phyloP scores from a whole-genome alignment of 352 stramenopile species.

The Globisporangium echinulatum region DNA sequence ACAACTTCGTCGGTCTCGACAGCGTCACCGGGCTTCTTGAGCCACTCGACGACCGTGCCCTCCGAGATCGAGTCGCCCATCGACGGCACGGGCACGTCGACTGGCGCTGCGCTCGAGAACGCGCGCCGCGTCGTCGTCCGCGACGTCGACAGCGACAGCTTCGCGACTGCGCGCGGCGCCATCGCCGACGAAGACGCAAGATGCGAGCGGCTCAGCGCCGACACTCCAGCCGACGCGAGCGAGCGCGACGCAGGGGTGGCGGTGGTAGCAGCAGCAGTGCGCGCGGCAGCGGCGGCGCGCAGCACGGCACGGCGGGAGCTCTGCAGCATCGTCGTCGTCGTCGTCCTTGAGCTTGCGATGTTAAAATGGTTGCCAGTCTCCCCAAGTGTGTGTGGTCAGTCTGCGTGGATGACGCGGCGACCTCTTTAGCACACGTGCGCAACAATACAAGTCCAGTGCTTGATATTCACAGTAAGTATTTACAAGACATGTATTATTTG shows the following conservation, averaged over 20 bases:
- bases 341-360: background rate
- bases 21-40: slow-evolving; percentile 86
- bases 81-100: slow-evolving; percentile 70
- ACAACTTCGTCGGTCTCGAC: slow-evolving; percentile 94
- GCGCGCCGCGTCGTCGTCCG: slow-evolving; percentile 19
- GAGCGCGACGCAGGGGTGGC: slow-evolving; percentile 5
- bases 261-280: slow-evolving; percentile 17
- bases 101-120: slow-evolving; percentile 17
- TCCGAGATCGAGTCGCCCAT: slow-evolving; percentile 98
- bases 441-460: too few relatives aligned
- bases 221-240: slow-evolving; percentile 1
- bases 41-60: slow-evolving; percentile 96
- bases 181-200: background rate
- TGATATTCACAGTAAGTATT: too few relatives aligned
- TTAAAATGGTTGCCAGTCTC: background rate
- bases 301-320: slow-evolving; percentile 23
- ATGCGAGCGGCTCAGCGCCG: slow-evolving; percentile 4
- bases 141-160: slow-evolving; percentile 7
- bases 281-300: slow-evolving; percentile 9
- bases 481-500: background rate
- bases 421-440: background rate
- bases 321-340: slow-evolving; percentile 12
- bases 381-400: background rate
- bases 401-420: too few relatives aligned
- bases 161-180: background rate